Evolutionary conservation across 805 yeast species (phyloP).

Genomic region (Yamadazyma endophytica): DNA sequence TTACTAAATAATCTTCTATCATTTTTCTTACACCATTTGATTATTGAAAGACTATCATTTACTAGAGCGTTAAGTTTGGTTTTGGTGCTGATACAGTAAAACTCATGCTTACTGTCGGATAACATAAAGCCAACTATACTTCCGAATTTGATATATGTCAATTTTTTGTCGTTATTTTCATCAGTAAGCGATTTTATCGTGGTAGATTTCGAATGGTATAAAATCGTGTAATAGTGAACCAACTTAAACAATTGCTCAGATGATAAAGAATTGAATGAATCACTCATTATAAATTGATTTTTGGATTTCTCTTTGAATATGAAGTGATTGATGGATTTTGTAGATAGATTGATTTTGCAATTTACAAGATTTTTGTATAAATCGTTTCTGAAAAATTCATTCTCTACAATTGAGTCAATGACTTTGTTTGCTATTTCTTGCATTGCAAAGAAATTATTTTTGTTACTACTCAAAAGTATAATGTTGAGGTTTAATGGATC

Average conservation of each 20-base stretch:
- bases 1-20: conserved; percentile 68
- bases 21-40: conserved; percentile 72
- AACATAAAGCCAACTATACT: conserved; percentile 34
- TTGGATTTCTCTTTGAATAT: conserved; percentile 67
- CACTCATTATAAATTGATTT: conserved; percentile 60
- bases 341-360: conserved; percentile 1
- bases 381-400: conserved; percentile 15
- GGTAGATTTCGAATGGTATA: conserved; percentile 18
- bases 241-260: conserved; percentile 31
- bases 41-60: conserved; percentile 57
- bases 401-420: conserved; percentile 25
- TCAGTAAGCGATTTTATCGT: conserved; percentile 14
- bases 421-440: conserved; percentile 56
- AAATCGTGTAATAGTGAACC: conserved; percentile 28
- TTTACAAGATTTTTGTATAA: conserved; percentile 20
- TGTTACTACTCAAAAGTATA: conserved; percentile 61
- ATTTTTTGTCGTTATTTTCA: conserved; percentile 29
- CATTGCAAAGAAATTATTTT: conserved; percentile 74
- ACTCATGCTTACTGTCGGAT: conserved; percentile 28
- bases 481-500: conserved; percentile 24
- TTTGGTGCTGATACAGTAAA: conserved; percentile 39
- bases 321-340: conserved; percentile 60
- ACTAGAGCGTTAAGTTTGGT: conserved; percentile 55
- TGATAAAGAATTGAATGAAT: conserved; percentile 17
- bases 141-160: conserved; percentile 44